Base-by-base conservation (phyloP, 306 rosid genomes). In the Acacia melanoxylon region DNA sequence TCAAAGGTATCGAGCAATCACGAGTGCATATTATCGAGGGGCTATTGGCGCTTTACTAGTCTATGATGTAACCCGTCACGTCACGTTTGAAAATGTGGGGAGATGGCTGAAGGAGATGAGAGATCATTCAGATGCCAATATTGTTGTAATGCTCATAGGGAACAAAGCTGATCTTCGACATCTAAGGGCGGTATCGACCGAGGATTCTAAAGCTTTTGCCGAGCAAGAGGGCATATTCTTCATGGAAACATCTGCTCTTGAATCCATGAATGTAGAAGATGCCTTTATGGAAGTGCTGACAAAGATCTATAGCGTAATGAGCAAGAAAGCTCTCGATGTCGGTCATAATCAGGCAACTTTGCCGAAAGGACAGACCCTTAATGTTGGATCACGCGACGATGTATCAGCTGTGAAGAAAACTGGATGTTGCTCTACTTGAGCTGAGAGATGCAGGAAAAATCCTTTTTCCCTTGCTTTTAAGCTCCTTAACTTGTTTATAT, bases 181-280 rank as follows among this genome's bases (percentile, higher is more conserved):
- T 81, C 20, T 86, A 58, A 71, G 85, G 16, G 89, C 89, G 12
- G 89, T 86, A 59, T 81, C 83, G 6, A 81, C 73, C 0, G 89
- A 86, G 78, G 85, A 83, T 77, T 63, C 87, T 17, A 74, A 83
- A 6, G 17, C 63, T 74, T 86, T 86, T 25, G 87, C 89, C 1
- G 87, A 86, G 77, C 78, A 80, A 20, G 89, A 86, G 77, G 68
- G 69, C 40, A 86, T 81, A 10, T 74, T 77, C 65, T 86, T 86
- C 79, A 86, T 83, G 89, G 89, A 86, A 75, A 86, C 89, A 68
- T 86, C 89, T 68, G 89, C 89, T 81, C 89, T 86, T 0, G 89
- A 86, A 75, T 83, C 85, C 4, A 35, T 78, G 76, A 86, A 86
- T 8, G 87, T 86, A 20, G 89, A 83, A 74, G 78, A 66, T 74